Percentiles rank a stretch among this genome's conserved stretches.
Evolutionary conservation across 257 asterid species (phyloP).

Genomic region (Fraxinus pennsylvanica): DNA sequence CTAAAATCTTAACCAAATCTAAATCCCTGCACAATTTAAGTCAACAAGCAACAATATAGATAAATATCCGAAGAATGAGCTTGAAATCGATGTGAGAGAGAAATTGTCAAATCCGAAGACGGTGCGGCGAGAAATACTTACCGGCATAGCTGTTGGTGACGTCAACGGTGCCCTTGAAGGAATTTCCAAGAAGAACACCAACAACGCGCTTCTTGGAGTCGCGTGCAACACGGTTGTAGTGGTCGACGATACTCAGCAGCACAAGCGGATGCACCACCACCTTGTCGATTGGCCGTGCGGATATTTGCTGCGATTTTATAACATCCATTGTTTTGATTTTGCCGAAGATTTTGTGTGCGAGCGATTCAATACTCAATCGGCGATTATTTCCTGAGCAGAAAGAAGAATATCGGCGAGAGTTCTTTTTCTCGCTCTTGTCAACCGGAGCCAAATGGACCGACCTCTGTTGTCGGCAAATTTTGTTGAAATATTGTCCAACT

Average conservation of each 20-base stretch:
- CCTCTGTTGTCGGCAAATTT: no score
- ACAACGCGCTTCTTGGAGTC: conserved; percentile 88
- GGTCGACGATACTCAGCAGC: conserved; percentile 90
- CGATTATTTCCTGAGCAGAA: conserved; percentile 24
- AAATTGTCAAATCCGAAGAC: not conserved
- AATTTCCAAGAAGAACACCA: conserved; percentile 82
- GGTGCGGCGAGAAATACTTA: conserved; percentile 19
- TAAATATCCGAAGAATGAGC: no score
- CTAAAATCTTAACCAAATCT: no score
- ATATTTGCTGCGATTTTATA: conserved; percentile 82
- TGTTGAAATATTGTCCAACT: no score
- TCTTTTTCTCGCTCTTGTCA: not conserved
- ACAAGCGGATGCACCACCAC: conserved; percentile 96
- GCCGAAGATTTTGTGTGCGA: not conserved
- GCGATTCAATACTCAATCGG: not conserved
- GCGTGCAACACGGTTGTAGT: conserved; percentile 92
- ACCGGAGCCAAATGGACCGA: no score
- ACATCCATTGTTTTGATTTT: conserved; percentile 57
- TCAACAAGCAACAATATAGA: no score
- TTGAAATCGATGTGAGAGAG: no score
- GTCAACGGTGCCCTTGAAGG: conserved; percentile 87
- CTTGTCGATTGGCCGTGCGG: conserved; percentile 77
- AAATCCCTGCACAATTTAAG: no score
- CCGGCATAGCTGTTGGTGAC: conserved; percentile 97
- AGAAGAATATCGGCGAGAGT: not conserved